Percentiles rank a stretch among this genome's conserved stretches.
Evolutionary conservation across 2,329 filamentous ascomycete genomes (phyloP).

Genomic region (Phoma sp.): DNA sequence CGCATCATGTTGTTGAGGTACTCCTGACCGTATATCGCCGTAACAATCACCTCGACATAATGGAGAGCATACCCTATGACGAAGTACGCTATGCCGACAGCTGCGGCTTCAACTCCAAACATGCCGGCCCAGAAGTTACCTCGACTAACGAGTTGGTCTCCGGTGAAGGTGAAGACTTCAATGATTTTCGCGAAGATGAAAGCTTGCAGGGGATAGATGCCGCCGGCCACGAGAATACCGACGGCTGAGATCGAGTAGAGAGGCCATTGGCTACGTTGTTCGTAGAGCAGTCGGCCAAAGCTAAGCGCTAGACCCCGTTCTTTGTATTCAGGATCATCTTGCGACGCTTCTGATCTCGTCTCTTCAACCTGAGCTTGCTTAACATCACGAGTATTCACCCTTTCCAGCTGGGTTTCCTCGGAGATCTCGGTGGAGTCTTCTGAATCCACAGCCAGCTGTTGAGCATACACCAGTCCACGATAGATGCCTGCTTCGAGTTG

Average conservation of each 20-base stretch:
- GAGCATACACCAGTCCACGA: constrained; percentile 65
- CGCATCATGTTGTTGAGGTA: constrained; percentile 67
- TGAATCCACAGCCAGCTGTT: constrained; percentile 40
- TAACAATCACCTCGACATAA: constrained; percentile 50
- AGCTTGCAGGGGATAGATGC: constrained; percentile 48
- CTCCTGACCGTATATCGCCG: constrained; percentile 61
- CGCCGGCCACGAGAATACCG: constrained; percentile 41
- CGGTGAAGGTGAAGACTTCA: constrained; percentile 44
- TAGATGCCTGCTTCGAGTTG: constrained; percentile 67
- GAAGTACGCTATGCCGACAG: constrained; percentile 61
- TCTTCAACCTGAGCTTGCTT: constrained; percentile 26
- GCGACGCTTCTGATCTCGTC: constrained; percentile 14
- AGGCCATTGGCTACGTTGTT: constrained; percentile 44
- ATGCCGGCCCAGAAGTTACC: constrained; percentile 70
- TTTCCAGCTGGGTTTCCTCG: constrained; percentile 11
- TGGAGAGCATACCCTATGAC: constrained; percentile 49
- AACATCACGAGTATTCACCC: constrained; percentile 16
- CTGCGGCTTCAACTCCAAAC: constrained; percentile 66
- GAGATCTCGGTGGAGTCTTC: constrained; percentile 17
- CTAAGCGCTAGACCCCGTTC: constrained; percentile 37
- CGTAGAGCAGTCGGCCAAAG: constrained; percentile 42
- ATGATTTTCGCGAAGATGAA: constrained; percentile 48
- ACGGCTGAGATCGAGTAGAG: constrained; percentile 39
- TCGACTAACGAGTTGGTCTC: constrained; percentile 31
- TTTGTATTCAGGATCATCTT: constrained; percentile 37